Evolutionary conservation across 768 basidiomycete species (phyloP).

Genomic region (Boletus sensibilis): DNA sequence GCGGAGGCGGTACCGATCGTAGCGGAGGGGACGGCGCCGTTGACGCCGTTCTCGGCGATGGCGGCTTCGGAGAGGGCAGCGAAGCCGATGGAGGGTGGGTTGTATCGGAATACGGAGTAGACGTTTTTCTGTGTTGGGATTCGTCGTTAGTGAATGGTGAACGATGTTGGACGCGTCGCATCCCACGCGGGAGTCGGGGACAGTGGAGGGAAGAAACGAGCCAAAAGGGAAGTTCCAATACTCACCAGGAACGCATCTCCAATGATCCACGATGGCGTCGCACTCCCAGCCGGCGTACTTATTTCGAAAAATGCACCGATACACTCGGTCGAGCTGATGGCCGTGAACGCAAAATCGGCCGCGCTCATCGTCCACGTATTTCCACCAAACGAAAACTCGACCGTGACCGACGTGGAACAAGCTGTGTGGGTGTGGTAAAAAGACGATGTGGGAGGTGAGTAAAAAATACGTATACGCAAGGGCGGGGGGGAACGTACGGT

Average conservation of each 20-base stretch:
- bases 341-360: conserved; percentile 46
- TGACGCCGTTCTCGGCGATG: conserved; percentile 29
- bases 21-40: conserved; percentile 45
- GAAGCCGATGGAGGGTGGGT: conserved; percentile 51
- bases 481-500: conserved; percentile 28
- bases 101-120: conserved; percentile 53
- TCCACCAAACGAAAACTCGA: conserved; percentile 46
- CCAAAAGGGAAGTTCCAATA: neutral
- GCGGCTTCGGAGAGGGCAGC: conserved; percentile 40
- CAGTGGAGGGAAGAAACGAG: too few species aligned
- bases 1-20: conserved; percentile 57
- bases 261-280: conserved; percentile 47
- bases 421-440: conserved; percentile 18
- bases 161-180: too few species aligned
- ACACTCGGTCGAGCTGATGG: conserved; percentile 41
- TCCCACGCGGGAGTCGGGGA: neutral
- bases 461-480: neutral
- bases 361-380: conserved; percentile 47
- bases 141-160: neutral
- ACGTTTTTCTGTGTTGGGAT: conserved; percentile 45
- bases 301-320: conserved; percentile 54
- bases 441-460: neutral
- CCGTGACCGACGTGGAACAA: conserved; percentile 37
- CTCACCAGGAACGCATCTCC: conserved; percentile 49
- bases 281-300: conserved; percentile 30